Conservation (phyloP, 225 moss, liverwort and hornwort genomes). For the Physcomitrellopsis africana region DNA sequence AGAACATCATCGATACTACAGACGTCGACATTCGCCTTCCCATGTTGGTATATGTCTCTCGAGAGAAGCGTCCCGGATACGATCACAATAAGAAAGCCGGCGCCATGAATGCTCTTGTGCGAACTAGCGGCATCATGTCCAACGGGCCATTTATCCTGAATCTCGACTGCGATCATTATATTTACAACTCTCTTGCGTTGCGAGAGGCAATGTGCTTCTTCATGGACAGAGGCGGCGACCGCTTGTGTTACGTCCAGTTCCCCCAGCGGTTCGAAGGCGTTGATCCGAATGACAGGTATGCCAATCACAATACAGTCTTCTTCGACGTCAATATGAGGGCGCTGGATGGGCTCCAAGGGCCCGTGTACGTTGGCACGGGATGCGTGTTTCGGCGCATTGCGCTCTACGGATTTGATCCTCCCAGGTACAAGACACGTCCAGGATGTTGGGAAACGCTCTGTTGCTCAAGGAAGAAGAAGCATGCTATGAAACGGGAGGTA, state of each 20-base stretch:
- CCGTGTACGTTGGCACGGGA: constrained; percentile 89
- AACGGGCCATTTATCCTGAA: constrained; percentile 91
- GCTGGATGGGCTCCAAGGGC: constrained; percentile 85
- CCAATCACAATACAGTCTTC: constrained; percentile 94
- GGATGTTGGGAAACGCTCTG: constrained; percentile 63
- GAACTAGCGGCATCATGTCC: constrained; percentile 96
- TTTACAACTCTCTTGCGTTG: constrained; percentile 78
- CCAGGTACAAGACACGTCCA: constrained; percentile 61
- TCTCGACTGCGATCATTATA: constrained; percentile 91
- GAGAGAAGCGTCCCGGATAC: constrained; percentile 91
- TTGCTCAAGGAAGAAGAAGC: constrained; percentile 50
- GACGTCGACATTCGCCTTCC: constrained; percentile 87
- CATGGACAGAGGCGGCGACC: constrained; percentile 86
- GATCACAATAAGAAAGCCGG: constrained; percentile 98
- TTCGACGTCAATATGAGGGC: constrained; percentile 98
- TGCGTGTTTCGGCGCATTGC: constrained; percentile 82
- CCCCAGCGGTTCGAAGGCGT: constrained; percentile 94
- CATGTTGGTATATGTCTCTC: constrained; percentile 93
- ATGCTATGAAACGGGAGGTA: constrained; percentile 57
- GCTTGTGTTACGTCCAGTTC: constrained; percentile 77
- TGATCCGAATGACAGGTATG: constrained; percentile 91
- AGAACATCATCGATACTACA: constrained; percentile 83
- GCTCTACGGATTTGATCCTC: constrained; percentile 87
- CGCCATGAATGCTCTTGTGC: constrained; percentile 89
- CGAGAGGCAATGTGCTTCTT: constrained; percentile 95